Conservation (phyloP, 805 yeast species). For the Candida sonorensis region DNA sequence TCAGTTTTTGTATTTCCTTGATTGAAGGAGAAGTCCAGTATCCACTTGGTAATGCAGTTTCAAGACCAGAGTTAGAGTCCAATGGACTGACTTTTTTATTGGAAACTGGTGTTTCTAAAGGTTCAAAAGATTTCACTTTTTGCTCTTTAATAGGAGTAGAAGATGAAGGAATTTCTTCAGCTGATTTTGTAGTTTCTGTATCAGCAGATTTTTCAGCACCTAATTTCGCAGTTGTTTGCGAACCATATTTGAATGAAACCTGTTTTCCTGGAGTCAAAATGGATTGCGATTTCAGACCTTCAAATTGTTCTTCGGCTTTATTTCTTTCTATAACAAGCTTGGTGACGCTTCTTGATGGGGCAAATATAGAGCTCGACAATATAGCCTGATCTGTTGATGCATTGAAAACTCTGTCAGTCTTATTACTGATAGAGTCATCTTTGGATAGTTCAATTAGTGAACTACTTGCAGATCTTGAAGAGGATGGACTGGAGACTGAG, state of each 20-base stretch:
- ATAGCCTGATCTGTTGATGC: conserved; percentile 59
- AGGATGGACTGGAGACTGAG: conserved; percentile 11
- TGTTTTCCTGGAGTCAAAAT: conserved; percentile 22
- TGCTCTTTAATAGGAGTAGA: conserved; percentile 1
- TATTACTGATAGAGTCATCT: conserved; percentile 6
- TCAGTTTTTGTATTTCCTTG: conserved; percentile 49
- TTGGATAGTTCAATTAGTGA: conserved; percentile 14
- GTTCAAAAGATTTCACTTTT: not conserved
- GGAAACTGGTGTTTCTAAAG: not conserved
- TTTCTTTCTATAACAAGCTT: conserved; percentile 46
- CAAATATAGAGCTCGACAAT: conserved; percentile 62
- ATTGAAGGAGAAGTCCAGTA: conserved; percentile 84
- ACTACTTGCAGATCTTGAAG: conserved; percentile 20
- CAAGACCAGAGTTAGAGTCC: not conserved
- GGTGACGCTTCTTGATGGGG: conserved; percentile 51
- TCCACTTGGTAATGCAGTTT: conserved; percentile 41
- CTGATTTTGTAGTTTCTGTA: no score
- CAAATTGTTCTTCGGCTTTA: conserved; percentile 14
- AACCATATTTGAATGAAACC: conserved; percentile 28
- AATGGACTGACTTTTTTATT: conserved; percentile 1
- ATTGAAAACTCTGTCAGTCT: conserved; percentile 28
- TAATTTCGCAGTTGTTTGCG: no score
- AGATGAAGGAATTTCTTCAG: not conserved
- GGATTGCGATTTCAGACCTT: conserved; percentile 15
- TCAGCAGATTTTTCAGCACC: no score